phyloP scores from a whole-genome alignment of 73 alveolate species.

The Tetrahymena borealis region DNA sequence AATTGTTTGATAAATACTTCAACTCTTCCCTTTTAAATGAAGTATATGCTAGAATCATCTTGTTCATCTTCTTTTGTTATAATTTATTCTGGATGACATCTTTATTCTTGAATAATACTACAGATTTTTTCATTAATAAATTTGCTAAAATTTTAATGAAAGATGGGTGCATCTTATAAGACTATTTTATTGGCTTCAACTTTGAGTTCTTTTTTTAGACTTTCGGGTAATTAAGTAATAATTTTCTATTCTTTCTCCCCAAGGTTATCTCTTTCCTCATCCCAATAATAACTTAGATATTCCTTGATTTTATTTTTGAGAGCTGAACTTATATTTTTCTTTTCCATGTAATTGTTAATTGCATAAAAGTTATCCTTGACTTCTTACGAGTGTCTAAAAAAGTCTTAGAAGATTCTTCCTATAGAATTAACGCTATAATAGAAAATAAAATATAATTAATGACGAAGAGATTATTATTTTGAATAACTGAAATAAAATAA shows the following conservation, averaged over 20 bases:
- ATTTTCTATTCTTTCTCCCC: slow-evolving; percentile 15
- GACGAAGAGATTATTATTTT: no score
- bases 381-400: neutral
- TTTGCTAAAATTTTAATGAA: slow-evolving; percentile 21
- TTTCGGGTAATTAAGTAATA: slow-evolving; percentile 8
- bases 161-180: slow-evolving; percentile 4
- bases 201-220: slow-evolving; percentile 11
- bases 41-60: neutral
- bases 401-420: slow-evolving; percentile 11
- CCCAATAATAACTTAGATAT: slow-evolving; percentile 30
- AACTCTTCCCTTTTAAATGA: slow-evolving; percentile 15
- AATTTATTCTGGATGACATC: slow-evolving; percentile 23
- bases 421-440: slow-evolving; percentile 29
- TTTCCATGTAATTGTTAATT: slow-evolving; percentile 32
- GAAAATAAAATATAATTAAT: no score
- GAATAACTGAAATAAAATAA: no score
- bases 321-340: slow-evolving; percentile 4
- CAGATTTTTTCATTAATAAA: slow-evolving; percentile 11
- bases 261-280: slow-evolving; percentile 3
- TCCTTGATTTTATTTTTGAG: slow-evolving; percentile 4
- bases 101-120: neutral
- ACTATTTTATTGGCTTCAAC: slow-evolving; percentile 37
- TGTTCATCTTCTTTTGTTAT: neutral
- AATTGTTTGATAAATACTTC: slow-evolving; percentile 20
- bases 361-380: slow-evolving; percentile 15